These are phyloP conservation scores for Botrytis medusae DNA, from an alignment of 2,329 filamentous ascomycete genomes.

Conservation along the genomic window DNA sequence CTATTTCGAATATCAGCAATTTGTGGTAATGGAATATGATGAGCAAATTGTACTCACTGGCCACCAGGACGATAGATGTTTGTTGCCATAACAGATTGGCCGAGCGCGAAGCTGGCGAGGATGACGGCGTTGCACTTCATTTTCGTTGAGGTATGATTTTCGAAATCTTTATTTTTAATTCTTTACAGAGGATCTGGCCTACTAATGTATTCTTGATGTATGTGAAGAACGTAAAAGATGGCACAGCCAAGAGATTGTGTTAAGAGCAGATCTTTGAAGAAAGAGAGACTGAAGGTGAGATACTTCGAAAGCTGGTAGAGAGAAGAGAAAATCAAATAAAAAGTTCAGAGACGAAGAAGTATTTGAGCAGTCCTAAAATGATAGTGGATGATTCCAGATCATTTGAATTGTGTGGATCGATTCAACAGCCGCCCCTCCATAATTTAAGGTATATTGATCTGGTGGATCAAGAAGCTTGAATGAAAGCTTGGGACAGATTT, in stretches of 20 bases:
- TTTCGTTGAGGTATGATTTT: constrained; percentile 2
- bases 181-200: constrained; percentile 17
- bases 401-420: constrained; percentile 10
- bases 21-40: not conserved
- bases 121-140: constrained; percentile 22
- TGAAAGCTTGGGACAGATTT: constrained; percentile 4
- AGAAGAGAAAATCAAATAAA: not conserved
- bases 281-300: constrained; percentile 20
- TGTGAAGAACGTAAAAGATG: constrained; percentile 12
- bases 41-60: constrained; percentile 7
- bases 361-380: constrained; percentile 15
- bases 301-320: constrained; percentile 17
- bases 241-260: constrained; percentile 19
- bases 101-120: constrained; percentile 19
- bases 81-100: constrained; percentile 21
- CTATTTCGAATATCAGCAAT: not conserved
- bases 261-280: constrained; percentile 15
- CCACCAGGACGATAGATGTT: constrained; percentile 17
- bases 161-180: not conserved
- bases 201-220: constrained; percentile 12
- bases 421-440: constrained; percentile 13
- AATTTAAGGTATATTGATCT: constrained; percentile 19
- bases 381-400: constrained; percentile 16
- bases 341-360: not conserved
- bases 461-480: constrained; percentile 17